Percentiles rank a stretch among this genome's conserved stretches.
phyloP scores from a whole-genome alignment of 768 basidiomycete genomes.

The Phanerochaete carnosa region DNA sequence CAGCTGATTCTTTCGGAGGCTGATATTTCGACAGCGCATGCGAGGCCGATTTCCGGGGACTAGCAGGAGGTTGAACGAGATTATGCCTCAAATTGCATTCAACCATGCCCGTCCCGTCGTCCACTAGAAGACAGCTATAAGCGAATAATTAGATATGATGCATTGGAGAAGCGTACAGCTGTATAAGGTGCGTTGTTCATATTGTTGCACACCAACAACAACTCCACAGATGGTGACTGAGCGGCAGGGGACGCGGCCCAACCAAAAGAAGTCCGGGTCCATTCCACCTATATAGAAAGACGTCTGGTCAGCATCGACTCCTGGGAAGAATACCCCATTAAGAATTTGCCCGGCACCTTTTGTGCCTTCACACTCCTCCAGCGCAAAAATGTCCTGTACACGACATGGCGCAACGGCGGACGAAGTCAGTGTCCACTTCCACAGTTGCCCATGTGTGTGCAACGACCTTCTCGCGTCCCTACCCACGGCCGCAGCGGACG shows the following conservation, averaged over 20 bases:
- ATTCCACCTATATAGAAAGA: conserved; percentile 29
- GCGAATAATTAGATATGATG: not conserved
- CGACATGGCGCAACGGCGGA: conserved; percentile 26
- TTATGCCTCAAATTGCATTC: conserved; percentile 54
- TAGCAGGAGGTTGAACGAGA: conserved; percentile 16
- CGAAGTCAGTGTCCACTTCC: conserved; percentile 23
- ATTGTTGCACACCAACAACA: conserved; percentile 57
- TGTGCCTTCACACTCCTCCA: conserved; percentile 16
- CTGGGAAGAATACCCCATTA: not conserved
- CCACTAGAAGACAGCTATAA: conserved; percentile 41
- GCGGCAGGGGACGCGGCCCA: conserved; percentile 70
- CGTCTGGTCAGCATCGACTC: too few species aligned
- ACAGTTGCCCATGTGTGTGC: conserved; percentile 15
- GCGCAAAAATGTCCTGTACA: conserved; percentile 19
- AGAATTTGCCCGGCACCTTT: conserved; percentile 11
- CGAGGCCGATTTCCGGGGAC: conserved; percentile 10
- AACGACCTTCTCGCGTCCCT: not conserved
- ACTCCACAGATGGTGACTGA: conserved; percentile 59
- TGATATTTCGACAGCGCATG: conserved; percentile 3
- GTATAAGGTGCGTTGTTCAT: conserved; percentile 60
- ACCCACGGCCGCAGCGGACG: not conserved
- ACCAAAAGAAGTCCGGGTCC: conserved; percentile 58
- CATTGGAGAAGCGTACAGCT: conserved; percentile 36
- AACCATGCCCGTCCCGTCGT: conserved; percentile 73
- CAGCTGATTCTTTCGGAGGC: not conserved